Evolutionary conservation across 2,329 filamentous ascomycete species (phyloP), one percentile per base, ranked within the genome.

Genomic region (Clonostachys chloroleuca): DNA sequence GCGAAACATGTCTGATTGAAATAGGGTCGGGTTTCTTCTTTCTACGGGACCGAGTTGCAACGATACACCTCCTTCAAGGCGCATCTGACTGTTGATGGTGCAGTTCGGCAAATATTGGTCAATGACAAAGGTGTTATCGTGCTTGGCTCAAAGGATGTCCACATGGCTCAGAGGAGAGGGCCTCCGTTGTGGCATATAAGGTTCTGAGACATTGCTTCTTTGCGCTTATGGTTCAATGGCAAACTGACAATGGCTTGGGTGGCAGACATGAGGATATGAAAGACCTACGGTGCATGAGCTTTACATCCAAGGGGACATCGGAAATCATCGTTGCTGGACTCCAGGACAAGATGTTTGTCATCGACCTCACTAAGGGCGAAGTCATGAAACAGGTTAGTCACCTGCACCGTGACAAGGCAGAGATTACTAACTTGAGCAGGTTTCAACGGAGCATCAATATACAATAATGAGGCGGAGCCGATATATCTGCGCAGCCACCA

Each of bases 211-310:
- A 30, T 30, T 30, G 9, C 24, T 30, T 10, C 24, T 30, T 30
- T 30, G 24, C 24, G 9, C 24, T 30, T 30, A 12, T 24, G 42
- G 8, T 34, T 34, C 35, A 33, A 34, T 16, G 41, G 40, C 17
- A 20, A 12, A 34, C 37, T 42, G 36, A 16, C 36, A 39, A 8
- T 8, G 17, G 36, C 36, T 39, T 17, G 20, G 42, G 16, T 35
- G 33, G 13, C 14, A 88, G 85, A 53, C 77, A 83, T 59, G 74
- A 83, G 30, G 86, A 87, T 47, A 95, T 97, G 86, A 83, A 79
- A 53, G 89, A 96, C 60, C 72, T 99, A 53, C 83, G 84, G 56
- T 97, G 94, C 67, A 97, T 97, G 91, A 92, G 87, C 63, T 96
- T 95, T 62, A 95, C 90, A 2, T 91, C 89, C 30, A 91, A 91